A percentile compares a stretch with the other conserved stretches of the same genome.
Evolutionary conservation across 2,329 filamentous ascomycete genomes (phyloP).

Genomic region (Xylogone sp.): DNA sequence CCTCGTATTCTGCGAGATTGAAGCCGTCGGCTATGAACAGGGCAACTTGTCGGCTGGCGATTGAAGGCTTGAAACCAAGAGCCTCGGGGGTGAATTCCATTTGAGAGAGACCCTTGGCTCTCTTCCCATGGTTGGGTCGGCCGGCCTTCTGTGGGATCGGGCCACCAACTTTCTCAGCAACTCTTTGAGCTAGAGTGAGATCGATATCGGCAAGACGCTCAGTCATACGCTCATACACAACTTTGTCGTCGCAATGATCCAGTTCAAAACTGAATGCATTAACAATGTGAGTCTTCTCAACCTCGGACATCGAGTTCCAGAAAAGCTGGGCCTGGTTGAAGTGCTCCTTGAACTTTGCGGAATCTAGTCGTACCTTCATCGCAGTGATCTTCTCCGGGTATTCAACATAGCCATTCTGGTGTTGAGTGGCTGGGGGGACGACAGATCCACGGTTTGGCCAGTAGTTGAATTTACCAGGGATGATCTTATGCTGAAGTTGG

Average conservation of each 20-base stretch:
- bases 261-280: slow-evolving; percentile 66
- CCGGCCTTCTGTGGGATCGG: slow-evolving; percentile 49
- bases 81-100: slow-evolving; percentile 57
- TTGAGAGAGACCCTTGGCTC: slow-evolving; percentile 65
- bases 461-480: slow-evolving; percentile 71
- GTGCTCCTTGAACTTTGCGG: slow-evolving; percentile 75
- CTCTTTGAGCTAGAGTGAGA: slow-evolving; percentile 61
- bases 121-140: slow-evolving; percentile 62
- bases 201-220: slow-evolving; percentile 70
- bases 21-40: slow-evolving; percentile 78
- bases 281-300: slow-evolving; percentile 62
- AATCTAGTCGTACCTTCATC: slow-evolving; percentile 66
- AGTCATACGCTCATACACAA: slow-evolving; percentile 70
- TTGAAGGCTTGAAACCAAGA: slow-evolving; percentile 50
- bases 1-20: slow-evolving; percentile 61
- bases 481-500: slow-evolving; percentile 67
- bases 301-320: slow-evolving; percentile 68
- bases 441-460: slow-evolving; percentile 70
- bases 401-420: slow-evolving; percentile 67
- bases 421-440: slow-evolving; percentile 54
- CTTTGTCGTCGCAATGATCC: slow-evolving; percentile 75
- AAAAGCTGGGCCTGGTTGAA: slow-evolving; percentile 77
- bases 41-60: slow-evolving; percentile 67
- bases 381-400: slow-evolving; percentile 62
- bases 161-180: slow-evolving; percentile 68